A percentile compares a stretch with the other conserved stretches of the same genome.
Conservation (phyloP, 768 basidiomycete species). For the Tylopilus plumbeoviolaceoides region DNA sequence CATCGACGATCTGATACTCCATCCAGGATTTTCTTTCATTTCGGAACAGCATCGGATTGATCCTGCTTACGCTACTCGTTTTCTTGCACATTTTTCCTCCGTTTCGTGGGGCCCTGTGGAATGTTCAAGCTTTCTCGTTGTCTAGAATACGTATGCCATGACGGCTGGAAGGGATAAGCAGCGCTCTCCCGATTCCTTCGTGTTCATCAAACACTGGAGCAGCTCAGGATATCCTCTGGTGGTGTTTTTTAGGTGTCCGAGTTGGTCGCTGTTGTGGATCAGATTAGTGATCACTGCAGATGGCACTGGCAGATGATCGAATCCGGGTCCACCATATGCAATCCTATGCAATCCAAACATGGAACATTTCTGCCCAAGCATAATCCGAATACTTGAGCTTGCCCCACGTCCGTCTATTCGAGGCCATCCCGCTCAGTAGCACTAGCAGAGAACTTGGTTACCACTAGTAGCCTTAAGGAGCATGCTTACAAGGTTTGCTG, state of each 20-base stretch:
- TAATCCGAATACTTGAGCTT: no score
- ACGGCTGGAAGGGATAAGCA: slow-evolving; percentile 13
- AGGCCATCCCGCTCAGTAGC: no score
- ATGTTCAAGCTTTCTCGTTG: slow-evolving; percentile 11
- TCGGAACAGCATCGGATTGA: slow-evolving; percentile 28
- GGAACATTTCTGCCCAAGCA: not conserved
- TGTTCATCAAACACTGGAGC: slow-evolving; percentile 5
- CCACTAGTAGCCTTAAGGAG: no score
- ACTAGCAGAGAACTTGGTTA: no score
- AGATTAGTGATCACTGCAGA: not conserved
- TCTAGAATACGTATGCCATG: slow-evolving; percentile 19
- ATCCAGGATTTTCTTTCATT: slow-evolving; percentile 9
- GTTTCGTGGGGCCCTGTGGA: slow-evolving; percentile 10
- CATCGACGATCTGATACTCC: slow-evolving; percentile 40
- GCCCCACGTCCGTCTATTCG: no score
- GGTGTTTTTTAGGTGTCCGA: slow-evolving; percentile 2
- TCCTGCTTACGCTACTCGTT: slow-evolving; percentile 19
- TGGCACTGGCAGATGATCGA: not conserved
- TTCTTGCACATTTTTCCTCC: slow-evolving; percentile 18
- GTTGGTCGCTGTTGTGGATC: no score
- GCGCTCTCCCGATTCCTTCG: slow-evolving; percentile 9
- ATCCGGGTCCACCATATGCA: no score
- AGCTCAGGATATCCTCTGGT: not conserved
- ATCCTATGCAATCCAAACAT: slow-evolving; percentile 3
- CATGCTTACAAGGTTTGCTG: slow-evolving; percentile 12